Evolutionary conservation across 306 rosid species (phyloP), one percentile per base, ranked within the genome.

Genomic region (Gynostemma pentaphyllum): DNA sequence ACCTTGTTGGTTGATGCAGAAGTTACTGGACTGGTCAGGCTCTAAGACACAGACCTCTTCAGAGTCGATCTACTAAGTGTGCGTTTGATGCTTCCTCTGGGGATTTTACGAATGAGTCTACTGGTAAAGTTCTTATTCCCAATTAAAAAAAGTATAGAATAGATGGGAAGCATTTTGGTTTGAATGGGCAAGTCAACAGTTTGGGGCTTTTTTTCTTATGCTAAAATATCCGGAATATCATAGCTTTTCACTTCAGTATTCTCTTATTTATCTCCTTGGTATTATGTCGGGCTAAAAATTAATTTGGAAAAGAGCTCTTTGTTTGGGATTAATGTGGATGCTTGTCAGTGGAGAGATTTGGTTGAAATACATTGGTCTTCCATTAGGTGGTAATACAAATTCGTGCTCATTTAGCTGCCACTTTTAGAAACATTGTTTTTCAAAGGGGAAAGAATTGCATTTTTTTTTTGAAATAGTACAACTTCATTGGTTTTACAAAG

Each of bases 1-100:
- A 22, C 52, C 21, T 41, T 2, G 19, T 39, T 61, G 13, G 26
- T 59, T 61, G 39, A 39, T 64, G 36, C 77, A 72, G 79, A 63
- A 65, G 63, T 70, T 52, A 52, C 64, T 52, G 54, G 77, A 53
- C 18, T 62, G 76, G 79, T 45, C 64, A 77, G 66, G 22, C 74
- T 5, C 70, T 66, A 51, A 69, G 73, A 62, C 48, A 64, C 68
- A 64, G 72, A 63, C 40, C 54, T 4, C 73, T 40, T 3, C 65
- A 39, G 56, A 42, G 68, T 73, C 79, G 53, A 11, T 52, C 76
- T 76, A 73, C 85, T 64, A 86, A 68, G 80, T 71, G 86, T 73
- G 83, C 95, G 34, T 81, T 76, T 87, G 96, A 92, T 78, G 94
- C 96, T 74, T 92, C 96, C 40, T 80, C 46, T 39, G 88, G 87